phyloP scores from a whole-genome alignment of 768 basidiomycete species.

The Tylopilus rubrobrunneus region DNA sequence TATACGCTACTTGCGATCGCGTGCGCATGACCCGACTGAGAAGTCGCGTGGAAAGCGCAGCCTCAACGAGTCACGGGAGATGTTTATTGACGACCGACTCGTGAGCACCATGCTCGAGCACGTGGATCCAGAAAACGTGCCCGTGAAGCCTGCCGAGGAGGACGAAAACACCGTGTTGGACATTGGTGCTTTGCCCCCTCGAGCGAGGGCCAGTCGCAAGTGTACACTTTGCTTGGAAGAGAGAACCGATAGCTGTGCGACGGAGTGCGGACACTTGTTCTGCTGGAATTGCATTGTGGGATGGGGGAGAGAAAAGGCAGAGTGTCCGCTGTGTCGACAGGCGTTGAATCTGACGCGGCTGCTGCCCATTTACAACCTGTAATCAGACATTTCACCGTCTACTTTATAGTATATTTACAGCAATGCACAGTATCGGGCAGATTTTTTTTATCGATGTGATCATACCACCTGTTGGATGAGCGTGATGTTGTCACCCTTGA shows the following conservation, averaged over 20 bases:
- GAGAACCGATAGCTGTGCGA: constrained; percentile 74
- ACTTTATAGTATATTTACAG: constrained; percentile 20
- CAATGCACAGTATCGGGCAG: constrained; percentile 2
- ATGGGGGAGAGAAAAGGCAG: constrained; percentile 88
- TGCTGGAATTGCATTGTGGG: constrained; percentile 88
- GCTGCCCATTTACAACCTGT: constrained; percentile 83
- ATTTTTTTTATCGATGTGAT: constrained; percentile 13
- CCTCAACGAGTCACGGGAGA: constrained; percentile 32
- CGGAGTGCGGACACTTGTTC: constrained; percentile 87
- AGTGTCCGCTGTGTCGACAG: constrained; percentile 87
- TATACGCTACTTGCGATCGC: constrained; percentile 40
- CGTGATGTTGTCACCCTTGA: constrained; percentile 99
- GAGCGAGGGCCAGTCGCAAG: constrained; percentile 53
- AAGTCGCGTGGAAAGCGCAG: constrained; percentile 36
- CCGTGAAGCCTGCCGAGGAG: constrained; percentile 59
- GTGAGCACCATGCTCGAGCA: constrained; percentile 53
- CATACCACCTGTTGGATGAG: constrained; percentile 73
- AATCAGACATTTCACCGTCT: constrained; percentile 19
- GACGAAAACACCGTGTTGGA: constrained; percentile 68
- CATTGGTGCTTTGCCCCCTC: constrained; percentile 49
- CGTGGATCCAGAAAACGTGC: constrained; percentile 49
- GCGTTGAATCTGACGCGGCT: constrained; percentile 62
- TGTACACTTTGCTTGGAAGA: constrained; percentile 87
- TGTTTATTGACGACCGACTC: constrained; percentile 56
- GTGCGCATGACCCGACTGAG: constrained; percentile 14